Conservation (phyloP, 371 early-diverging fungal species). For the Lichtheimia ornata region DNA sequence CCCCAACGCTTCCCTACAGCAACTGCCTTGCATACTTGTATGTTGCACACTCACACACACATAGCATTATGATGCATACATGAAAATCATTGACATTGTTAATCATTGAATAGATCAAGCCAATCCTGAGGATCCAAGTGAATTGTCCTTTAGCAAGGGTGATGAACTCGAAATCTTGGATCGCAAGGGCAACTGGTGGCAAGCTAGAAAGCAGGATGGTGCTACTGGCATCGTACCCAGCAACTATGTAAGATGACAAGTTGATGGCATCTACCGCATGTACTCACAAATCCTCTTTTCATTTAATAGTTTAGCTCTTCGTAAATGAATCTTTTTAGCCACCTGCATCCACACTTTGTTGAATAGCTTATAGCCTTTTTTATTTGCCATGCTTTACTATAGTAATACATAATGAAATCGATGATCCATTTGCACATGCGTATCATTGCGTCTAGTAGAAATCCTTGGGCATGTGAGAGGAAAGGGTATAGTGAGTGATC, state of each 20-base stretch:
- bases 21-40: constrained; percentile 41
- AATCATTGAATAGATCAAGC: constrained; percentile 60
- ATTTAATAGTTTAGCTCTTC: no score
- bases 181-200: constrained; percentile 96
- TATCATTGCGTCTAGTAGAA: no score
- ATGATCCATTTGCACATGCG: no score
- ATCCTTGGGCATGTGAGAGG: no score
- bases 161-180: constrained; percentile 85
- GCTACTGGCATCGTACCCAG: constrained; percentile 88
- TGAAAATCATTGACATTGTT: constrained; percentile 1
- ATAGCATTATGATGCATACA: constrained; percentile 5
- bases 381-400: no score
- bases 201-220: constrained; percentile 82
- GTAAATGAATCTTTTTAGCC: no score
- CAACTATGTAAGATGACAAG: constrained; percentile 65
- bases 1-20: constrained; percentile 12
- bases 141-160: constrained; percentile 85
- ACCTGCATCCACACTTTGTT: no score
- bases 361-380: no score
- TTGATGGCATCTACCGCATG: no score
- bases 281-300: no score
- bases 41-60: not conserved
- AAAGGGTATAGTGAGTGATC: no score
- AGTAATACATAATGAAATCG: no score
- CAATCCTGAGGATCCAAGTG: constrained; percentile 88